Evolutionary conservation across 495 filamentous ascomycete genomes (phyloP), one percentile per base, ranked within the genome.

Genomic region (Aspergillus panamensis): DNA sequence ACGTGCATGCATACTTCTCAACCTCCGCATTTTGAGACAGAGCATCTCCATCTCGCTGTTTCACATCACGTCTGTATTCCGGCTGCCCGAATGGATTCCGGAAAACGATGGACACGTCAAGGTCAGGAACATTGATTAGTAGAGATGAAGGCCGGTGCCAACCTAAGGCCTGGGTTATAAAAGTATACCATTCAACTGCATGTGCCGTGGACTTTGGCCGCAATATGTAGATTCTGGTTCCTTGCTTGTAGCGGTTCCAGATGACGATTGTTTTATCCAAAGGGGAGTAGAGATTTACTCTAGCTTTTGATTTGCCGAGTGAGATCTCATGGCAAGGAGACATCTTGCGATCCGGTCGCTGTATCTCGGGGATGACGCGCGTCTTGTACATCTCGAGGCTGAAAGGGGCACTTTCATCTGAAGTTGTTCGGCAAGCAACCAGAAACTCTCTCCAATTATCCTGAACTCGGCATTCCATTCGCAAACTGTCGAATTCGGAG

Each of bases 151-250:
- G 71, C 16, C 82, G 77, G 20, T 75, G 74, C 76, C 81, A 85
- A 20, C 87, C 87, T 10, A 89, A 71, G 2, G 78, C 73, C 35
- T 83, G 79, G 9, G 80, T 76, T 13, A 91, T 70, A 57, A 90
- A 91, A 0, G 87, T 89, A 61, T 87, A 90, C 87, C 87, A 91
- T 62, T 91, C 87, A 29, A 86, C 80, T 19, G 84, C 80, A 57
- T 82, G 82, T 6, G 84, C 84, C 8, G 80, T 74, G 40, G 87
- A 88, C 17, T 84, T 80, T 5, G 87, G 80, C 16, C 84, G 82
- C 62, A 91, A 72, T 37, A 89, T 87, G 62, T 83, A 88, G 44
- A 91, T 87, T 53, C 73, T 78, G 8, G 82, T 87, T 14, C 85
- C 84, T 13, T 58, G 67, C 52, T 76, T 82, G 59, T 68, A 72